Evolutionary conservation across 441 rosid species (phyloP).

Genomic region (Biscutella laevigata): DNA sequence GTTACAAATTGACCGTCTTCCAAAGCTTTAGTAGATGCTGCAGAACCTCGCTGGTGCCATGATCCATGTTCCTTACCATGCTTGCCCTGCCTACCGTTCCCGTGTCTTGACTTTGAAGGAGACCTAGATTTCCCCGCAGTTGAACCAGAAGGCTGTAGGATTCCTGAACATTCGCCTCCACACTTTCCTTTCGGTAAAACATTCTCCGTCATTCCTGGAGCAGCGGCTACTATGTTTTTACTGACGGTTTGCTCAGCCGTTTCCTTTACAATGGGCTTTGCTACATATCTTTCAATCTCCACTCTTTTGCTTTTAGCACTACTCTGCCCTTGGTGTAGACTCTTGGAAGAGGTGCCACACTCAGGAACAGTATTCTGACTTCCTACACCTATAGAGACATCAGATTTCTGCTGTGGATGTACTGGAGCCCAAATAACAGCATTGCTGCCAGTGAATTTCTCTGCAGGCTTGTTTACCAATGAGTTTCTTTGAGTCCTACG

Average conservation of each 20-base stretch:
- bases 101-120: constrained; percentile 36
- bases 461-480: constrained; percentile 42
- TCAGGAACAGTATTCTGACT: constrained; percentile 36
- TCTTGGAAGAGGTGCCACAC: constrained; percentile 34
- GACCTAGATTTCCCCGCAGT: constrained; percentile 33
- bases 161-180: constrained; percentile 26
- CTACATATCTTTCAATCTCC: constrained; percentile 82
- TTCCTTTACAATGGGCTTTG: constrained; percentile 92
- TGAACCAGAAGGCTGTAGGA: constrained; percentile 31
- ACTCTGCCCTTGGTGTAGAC: constrained; percentile 46
- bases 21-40: constrained; percentile 34
- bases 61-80: constrained; percentile 59
- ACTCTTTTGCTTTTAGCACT: constrained; percentile 71
- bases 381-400: constrained; percentile 41
- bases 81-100: constrained; percentile 49
- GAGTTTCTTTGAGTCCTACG: constrained; percentile 50
- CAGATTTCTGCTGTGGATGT: constrained; percentile 52
- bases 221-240: constrained; percentile 31
- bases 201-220: constrained; percentile 30
- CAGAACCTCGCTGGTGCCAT: constrained; percentile 60
- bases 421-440: constrained; percentile 90
- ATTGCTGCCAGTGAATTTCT: constrained; percentile 43
- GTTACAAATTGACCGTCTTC: constrained; percentile 33
- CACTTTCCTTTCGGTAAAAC: constrained; percentile 23
- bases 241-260: constrained; percentile 57